Evolutionary conservation across 2,329 filamentous ascomycete genomes (phyloP).

Genomic region (Scedosporium boydii): DNA sequence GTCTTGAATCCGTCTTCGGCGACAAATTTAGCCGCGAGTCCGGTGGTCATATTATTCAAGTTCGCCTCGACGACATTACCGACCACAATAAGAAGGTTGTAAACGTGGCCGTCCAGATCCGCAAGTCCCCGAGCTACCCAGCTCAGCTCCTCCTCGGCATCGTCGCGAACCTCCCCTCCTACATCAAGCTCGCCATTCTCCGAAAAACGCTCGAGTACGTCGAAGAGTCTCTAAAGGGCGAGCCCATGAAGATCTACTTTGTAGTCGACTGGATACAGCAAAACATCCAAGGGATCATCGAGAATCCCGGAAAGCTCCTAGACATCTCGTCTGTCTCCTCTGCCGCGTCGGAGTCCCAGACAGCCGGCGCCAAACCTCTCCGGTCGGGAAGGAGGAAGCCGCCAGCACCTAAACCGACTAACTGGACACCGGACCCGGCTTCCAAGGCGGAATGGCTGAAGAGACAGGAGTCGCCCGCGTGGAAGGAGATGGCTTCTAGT

Average conservation of each 20-base stretch:
- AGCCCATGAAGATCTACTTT: conserved; percentile 83
- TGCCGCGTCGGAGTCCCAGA: conserved; percentile 47
- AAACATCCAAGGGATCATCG: conserved; percentile 71
- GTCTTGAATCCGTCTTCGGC: conserved; percentile 78
- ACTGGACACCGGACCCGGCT: conserved; percentile 49
- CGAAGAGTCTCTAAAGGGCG: conserved; percentile 60
- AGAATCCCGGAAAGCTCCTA: conserved; percentile 71
- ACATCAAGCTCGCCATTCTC: conserved; percentile 84
- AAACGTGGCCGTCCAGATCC: conserved; percentile 53
- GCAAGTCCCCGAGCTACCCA: conserved; percentile 68
- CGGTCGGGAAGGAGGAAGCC: conserved; percentile 18
- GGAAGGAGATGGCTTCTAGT: conserved; percentile 65
- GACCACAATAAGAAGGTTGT: conserved; percentile 37
- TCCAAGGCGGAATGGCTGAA: conserved; percentile 61
- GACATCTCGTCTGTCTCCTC: conserved; percentile 76
- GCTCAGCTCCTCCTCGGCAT: conserved; percentile 60
- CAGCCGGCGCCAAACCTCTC: conserved; percentile 16
- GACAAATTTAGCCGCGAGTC: conserved; percentile 57
- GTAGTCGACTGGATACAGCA: conserved; percentile 87
- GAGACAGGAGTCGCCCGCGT: conserved; percentile 53
- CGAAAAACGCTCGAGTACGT: conserved; percentile 67
- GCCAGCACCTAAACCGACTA: conserved; percentile 48
- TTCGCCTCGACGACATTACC: conserved; percentile 51
- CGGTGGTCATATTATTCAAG: conserved; percentile 52
- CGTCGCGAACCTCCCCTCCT: conserved; percentile 66